Base-by-base conservation (phyloP, 2,329 filamentous ascomycete genomes). In the Fusarium sulawesiense region DNA sequence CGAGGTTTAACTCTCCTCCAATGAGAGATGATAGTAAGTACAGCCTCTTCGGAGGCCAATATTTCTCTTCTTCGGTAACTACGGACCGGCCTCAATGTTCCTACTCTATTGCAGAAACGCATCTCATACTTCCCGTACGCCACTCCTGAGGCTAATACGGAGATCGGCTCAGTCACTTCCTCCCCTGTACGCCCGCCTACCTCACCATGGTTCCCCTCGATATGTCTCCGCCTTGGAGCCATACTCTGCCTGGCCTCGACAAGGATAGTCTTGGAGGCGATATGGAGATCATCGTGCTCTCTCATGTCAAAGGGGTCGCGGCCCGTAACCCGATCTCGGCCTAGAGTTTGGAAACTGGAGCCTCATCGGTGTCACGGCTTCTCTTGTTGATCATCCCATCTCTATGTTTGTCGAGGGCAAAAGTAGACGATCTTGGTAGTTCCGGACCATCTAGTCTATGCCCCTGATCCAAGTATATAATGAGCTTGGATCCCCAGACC, bases 31-130 rank as follows among this genome's bases (percentile, higher is more conserved):
- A 50, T 53, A 47, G 23, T 44, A 56, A 59, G 42, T 57, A 62
- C 68, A 62, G 55, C 68, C 64, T 66, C 60, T 61, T 66, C 64
- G 60, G 68, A 71, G 49, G 49, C 42, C 56, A 62, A 32, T 23
- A 16, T 57, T 45, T 34, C 25, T 53, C 49, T 49, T 44, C 47
- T 59, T 59, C 60, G 66, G 68, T 57, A 66, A 72, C 37, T 50
- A 46, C 69, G 69, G 69, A 67, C 69, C 69, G 69, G 41, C 21
- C 47, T 54, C 37, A 41, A 66, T 12, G 41, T 45, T 25, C 30
- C 30, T 56, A 13, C 55, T 41, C 41, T 57, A 30, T 34, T 46
- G 41, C 48, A 55, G 53, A 46, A 50, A 59, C 21, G 32, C 40
- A 46, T 51, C 37, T 45, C 40, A 34, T 51, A 49, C 56, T 47